Evolutionary conservation across 257 asterid species (phyloP).

Genomic region (Mentha longifolia): DNA sequence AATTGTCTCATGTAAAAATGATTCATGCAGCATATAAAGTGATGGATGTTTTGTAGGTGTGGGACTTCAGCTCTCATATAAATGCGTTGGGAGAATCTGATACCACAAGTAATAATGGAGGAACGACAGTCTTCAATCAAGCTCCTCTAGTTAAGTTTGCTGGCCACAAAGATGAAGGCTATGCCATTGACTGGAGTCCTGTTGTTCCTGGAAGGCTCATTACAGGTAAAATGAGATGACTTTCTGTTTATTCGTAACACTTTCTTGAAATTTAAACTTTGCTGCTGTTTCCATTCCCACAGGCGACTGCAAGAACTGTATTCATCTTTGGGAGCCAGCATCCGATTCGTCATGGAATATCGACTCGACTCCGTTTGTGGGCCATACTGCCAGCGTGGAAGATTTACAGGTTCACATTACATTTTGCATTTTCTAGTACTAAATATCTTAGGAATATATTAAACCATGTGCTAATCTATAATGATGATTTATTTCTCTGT

Average conservation of each 20-base stretch:
- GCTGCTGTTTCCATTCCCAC: conserved; percentile 7
- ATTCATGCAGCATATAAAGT: background rate
- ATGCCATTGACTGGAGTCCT: conserved; percentile 95
- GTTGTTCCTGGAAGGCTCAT: conserved; percentile 89
- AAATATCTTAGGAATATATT: background rate
- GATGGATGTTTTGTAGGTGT: conserved; percentile 57
- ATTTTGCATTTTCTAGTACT: background rate
- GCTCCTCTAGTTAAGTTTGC: conserved; percentile 71
- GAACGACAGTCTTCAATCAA: conserved; percentile 55
- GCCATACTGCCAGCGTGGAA: conserved; percentile 83
- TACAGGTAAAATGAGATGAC: conserved; percentile 53
- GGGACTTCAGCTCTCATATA: conserved; percentile 90
- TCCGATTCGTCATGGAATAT: conserved; percentile 80
- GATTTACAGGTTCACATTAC: conserved; percentile 67
- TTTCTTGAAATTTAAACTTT: conserved; percentile 12
- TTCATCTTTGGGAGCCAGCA: conserved; percentile 93
- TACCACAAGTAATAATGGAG: conserved; percentile 50
- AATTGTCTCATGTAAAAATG: background rate
- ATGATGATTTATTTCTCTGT: conserved; percentile 15
- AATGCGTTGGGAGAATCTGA: conserved; percentile 69
- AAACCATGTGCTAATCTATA: background rate
- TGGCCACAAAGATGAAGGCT: conserved; percentile 97
- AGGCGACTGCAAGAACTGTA: conserved; percentile 87
- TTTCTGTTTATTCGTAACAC: conserved; percentile 15
- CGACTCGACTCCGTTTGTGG: conserved; percentile 59